Conservation (phyloP, 2,329 filamentous ascomycete species). For the Lecanicillium sp. region DNA sequence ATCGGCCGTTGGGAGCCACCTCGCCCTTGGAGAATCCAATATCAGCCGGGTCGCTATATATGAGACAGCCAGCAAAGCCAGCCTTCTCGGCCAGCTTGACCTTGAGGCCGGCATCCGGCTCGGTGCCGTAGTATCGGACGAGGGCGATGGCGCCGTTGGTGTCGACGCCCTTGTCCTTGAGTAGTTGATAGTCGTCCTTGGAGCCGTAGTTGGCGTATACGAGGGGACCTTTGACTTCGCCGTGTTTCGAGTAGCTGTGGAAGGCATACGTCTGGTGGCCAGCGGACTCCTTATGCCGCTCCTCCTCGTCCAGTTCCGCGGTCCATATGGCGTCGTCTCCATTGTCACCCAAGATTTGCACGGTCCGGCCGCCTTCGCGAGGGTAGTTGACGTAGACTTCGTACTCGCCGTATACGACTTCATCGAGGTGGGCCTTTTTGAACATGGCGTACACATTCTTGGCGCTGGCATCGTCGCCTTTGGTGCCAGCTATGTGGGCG, state of each 20-base stretch:
- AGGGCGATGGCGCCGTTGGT: conserved; percentile 76
- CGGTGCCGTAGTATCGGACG: conserved; percentile 70
- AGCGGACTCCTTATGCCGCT: conserved; percentile 51
- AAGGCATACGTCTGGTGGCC: conserved; percentile 70
- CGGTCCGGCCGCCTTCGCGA: conserved; percentile 63
- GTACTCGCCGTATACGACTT: conserved; percentile 70
- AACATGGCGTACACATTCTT: conserved; percentile 80
- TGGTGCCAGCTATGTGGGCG: conserved; percentile 88
- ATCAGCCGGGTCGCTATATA: conserved; percentile 85
- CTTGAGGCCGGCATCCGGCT: conserved; percentile 69
- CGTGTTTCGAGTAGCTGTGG: conserved; percentile 81
- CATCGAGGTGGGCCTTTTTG: conserved; percentile 62
- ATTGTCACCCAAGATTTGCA: conserved; percentile 69
- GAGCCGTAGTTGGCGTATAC: conserved; percentile 92
- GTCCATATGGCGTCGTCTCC: conserved; percentile 60
- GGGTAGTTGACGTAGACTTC: conserved; percentile 93
- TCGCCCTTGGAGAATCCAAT: conserved; percentile 71
- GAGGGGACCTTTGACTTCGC: conserved; percentile 76
- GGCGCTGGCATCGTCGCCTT: conserved; percentile 81
- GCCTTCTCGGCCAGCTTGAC: conserved; percentile 83
- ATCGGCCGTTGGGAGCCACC: conserved; percentile 68
- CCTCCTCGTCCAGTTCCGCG: conserved; percentile 76
- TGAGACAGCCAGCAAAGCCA: conserved; percentile 79
- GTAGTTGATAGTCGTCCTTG: conserved; percentile 67
- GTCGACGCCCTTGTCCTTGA: conserved; percentile 65